Evolutionary conservation across 768 basidiomycete genomes (phyloP), one percentile per base, ranked within the genome.

Genomic region (Thelephora ganbajun): DNA sequence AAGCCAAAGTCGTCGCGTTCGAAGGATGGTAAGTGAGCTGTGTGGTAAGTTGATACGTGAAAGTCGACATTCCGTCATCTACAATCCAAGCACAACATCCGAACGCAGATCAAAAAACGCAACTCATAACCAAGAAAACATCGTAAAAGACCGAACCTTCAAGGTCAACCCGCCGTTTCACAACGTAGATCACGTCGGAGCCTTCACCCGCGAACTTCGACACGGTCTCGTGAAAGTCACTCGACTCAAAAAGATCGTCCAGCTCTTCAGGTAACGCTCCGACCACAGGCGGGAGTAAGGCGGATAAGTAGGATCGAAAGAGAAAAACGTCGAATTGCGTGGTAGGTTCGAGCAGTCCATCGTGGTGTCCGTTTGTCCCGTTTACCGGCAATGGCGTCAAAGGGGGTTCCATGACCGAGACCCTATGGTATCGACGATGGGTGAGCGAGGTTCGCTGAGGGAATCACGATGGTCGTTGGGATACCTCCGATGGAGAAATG

Each of bases 1-100:
- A 73, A 20, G 93, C 92, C 43, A 99, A 76, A 0, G 92, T 93
- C 16, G 83, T 87, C 47, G 80, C 70, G 65, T 87, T 79, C 36
- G 80, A 75, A 6, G 84, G 67, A 41, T 90, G 79, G 66, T 96
- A 85, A n/a, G 73, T 69, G 48, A 97, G 72, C 51, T 85, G 74
- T 23, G 83, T 64, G 11, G 82, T 79, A 35, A 89, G 70, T 23
- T 74, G 69, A 62, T 87, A 88, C 43, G 70, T 66, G 59, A 77
- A 80, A 13, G 69, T 72, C n/a, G 74, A 72, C 35, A 72, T 69
- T 30, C 66, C 66, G 51, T 87, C 85, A 59, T 87, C 85, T 87
- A 58, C 46, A 46, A 30, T 9, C 26, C 26, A 30, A 30, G 4
- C 26, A 4, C 26, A 9, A 30, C 26, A 9, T 30, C 26, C 26